Base-by-base conservation (phyloP, 148 eudicot species). In the Chenopodium album region DNA sequence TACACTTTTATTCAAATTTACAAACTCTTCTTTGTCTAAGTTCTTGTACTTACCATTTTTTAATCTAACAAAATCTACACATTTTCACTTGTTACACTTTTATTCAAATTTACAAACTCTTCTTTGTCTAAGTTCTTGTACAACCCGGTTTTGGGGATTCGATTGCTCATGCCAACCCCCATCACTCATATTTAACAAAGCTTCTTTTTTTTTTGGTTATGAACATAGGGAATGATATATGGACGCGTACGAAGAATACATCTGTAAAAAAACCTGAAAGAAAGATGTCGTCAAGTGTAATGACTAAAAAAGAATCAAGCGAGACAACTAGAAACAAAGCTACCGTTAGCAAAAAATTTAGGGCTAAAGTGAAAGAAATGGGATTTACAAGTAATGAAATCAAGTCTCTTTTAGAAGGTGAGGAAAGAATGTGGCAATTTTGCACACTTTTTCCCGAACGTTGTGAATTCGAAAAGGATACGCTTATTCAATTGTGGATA, bases 391-490 rank as follows among this genome's bases (percentile, higher is more conserved):
- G 0, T 37, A 32, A 32, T 3, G 48, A 32, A 22, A 2, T 60
- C 37, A 5, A 60, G 69, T 7, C 9, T 76, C 70, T 60, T 29
- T 17, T 34, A 46, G 28, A 62, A 26, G 71, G 16, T 41, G 80
- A 28, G 46, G 20, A 67, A 8, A 19, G 13, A 8, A 28, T 78
- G 81, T 22, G 62, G 23, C 56, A 13, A 9, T 78, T 78, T 50
- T 78, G 81, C 64, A 68, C 80, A 29, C 80, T 67, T 34, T 67
- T 67, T 31, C 65, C 66, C 1, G 29, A 67, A 52, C 41, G 50
- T 12, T 50, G 32, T 67, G 75, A 78, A 69, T 48, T 78, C 22
- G 81, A 78, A 19, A 78, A 50, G 50, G 74, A 78, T 23, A 78
- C 62, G 14, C 64, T 78, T 29, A 10, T 78, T 50, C 66, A 78